These are phyloP conservation scores for Schizophyllum commune DNA, from an alignment of 1,284 basidiomycete species.

Conservation along the genomic window DNA sequence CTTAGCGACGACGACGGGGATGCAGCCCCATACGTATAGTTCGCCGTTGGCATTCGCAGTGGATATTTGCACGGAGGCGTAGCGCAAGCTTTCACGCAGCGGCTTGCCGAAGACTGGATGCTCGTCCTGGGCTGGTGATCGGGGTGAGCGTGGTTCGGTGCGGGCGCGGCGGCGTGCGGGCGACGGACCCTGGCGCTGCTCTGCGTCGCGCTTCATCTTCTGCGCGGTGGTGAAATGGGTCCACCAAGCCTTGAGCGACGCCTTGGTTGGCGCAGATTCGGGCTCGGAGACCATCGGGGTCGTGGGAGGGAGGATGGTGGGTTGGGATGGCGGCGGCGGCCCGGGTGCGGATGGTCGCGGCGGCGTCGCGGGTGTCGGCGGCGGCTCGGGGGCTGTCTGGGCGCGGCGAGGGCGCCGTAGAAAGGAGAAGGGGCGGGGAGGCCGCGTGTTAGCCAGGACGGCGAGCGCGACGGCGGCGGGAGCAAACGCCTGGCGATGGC, in stretches of 20 bases:
- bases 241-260: slow-evolving; percentile 79
- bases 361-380: no score
- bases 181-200: slow-evolving; percentile 30
- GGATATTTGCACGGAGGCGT: slow-evolving; percentile 91
- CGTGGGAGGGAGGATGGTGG: slow-evolving; percentile 4
- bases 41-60: slow-evolving; percentile 81
- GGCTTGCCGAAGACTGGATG: slow-evolving; percentile 81
- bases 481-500: not conserved
- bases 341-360: not conserved
- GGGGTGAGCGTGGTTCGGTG: slow-evolving; percentile 1
- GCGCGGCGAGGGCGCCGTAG: not conserved
- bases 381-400: not conserved
- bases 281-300: slow-evolving; percentile 16
- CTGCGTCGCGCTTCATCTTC: slow-evolving; percentile 44
- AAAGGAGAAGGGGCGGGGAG: not conserved
- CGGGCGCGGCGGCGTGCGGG: not conserved
- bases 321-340: not conserved
- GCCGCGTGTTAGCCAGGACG: not conserved
- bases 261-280: slow-evolving; percentile 40
- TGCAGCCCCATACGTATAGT: slow-evolving; percentile 87
- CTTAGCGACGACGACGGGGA: slow-evolving; percentile 96
- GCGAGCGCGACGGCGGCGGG: no score
- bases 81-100: slow-evolving; percentile 75
- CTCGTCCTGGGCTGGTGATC: slow-evolving; percentile 25
- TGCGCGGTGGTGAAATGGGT: slow-evolving; percentile 62